Percentiles rank a stretch among this genome's conserved stretches.
phyloP scores from a whole-genome alignment of 305 asterid species.

The Euphrasia arctica region DNA sequence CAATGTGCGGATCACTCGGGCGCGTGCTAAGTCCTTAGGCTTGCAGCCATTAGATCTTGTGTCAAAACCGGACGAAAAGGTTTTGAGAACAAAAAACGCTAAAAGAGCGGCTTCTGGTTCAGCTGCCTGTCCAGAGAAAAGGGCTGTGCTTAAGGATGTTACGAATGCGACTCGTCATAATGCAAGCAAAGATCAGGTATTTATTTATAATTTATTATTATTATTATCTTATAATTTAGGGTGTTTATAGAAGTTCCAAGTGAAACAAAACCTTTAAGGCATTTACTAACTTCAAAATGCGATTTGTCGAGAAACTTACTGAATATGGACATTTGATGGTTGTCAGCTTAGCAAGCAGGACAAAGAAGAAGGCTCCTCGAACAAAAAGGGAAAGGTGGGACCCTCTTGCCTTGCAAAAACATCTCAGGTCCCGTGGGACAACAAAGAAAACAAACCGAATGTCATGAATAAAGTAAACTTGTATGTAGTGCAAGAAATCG shows the following conservation, averaged over 20 bases:
- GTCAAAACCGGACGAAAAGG: slow-evolving; percentile 36
- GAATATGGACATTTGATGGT: slow-evolving; percentile 18
- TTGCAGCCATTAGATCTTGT: slow-evolving; percentile 55
- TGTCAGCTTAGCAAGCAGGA: slow-evolving; percentile 36
- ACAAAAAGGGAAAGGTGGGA: background rate
- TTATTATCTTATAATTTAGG: background rate
- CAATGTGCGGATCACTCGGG: slow-evolving; percentile 51
- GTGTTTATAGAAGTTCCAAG: background rate
- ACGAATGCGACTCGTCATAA: slow-evolving; percentile 43
- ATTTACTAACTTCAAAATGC: background rate
- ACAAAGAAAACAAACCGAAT: background rate
- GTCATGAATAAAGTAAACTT: background rate
- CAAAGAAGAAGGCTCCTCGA: slow-evolving; percentile 23
- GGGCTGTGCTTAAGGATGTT: slow-evolving; percentile 64
- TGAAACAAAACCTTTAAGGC: background rate
- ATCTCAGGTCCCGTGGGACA: background rate
- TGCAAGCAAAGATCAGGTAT: slow-evolving; percentile 41
- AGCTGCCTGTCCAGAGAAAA: slow-evolving; percentile 39
- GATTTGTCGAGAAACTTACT: background rate
- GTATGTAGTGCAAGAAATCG: slow-evolving; percentile 31
- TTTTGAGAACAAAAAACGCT: slow-evolving; percentile 32
- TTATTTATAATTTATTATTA: background rate
- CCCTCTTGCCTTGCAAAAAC: background rate
- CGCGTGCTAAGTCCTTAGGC: slow-evolving; percentile 53
- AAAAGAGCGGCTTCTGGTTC: slow-evolving; percentile 47